Percentiles rank a stretch among this genome's conserved stretches.
phyloP scores from a whole-genome alignment of 176 grass and related monocot genomes.

The Aechmea fasciata region DNA sequence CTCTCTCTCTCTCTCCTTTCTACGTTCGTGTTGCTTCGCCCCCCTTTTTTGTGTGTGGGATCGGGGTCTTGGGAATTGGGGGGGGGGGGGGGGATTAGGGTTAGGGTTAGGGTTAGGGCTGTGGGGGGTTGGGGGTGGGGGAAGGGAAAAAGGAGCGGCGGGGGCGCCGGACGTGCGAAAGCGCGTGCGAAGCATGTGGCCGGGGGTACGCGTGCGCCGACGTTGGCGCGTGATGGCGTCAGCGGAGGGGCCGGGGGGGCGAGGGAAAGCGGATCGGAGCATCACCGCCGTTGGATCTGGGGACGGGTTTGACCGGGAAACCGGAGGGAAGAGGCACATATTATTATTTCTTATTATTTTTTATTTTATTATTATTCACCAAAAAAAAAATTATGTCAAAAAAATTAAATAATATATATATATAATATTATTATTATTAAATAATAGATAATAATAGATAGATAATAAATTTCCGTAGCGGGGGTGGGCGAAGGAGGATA shows the following conservation, averaged over 20 bases:
- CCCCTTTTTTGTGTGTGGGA: not conserved
- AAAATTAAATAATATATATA: too few species aligned
- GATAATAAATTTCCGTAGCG: too few species aligned
- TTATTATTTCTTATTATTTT: too few species aligned
- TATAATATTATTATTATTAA: too few species aligned
- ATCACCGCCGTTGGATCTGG: conserved; percentile 58
- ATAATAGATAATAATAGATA: too few species aligned
- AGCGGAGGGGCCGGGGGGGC: conserved; percentile 20
- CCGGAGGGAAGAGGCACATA: conserved; percentile 14
- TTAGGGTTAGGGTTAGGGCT: conserved; percentile 20
- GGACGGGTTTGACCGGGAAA: conserved; percentile 63
- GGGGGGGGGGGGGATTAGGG: conserved; percentile 40
- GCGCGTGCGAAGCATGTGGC: conserved; percentile 20
- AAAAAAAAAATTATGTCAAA: not conserved
- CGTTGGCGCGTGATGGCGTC: conserved; percentile 32
- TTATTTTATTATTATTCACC: not conserved
- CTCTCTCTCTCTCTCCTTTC: conserved; percentile 21
- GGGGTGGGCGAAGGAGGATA: too few species aligned
- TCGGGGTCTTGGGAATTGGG: conserved; percentile 14
- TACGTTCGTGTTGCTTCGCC: not conserved
- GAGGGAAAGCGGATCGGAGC: conserved; percentile 41
- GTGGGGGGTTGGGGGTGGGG: conserved; percentile 43
- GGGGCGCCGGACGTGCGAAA: conserved; percentile 3
- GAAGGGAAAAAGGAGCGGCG: conserved; percentile 31
- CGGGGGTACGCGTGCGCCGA: conserved; percentile 30